Percentiles rank a stretch among this genome's conserved stretches.
Conservation (phyloP, 805 yeast genomes). For the Zygosaccharomyces bailii region DNA sequence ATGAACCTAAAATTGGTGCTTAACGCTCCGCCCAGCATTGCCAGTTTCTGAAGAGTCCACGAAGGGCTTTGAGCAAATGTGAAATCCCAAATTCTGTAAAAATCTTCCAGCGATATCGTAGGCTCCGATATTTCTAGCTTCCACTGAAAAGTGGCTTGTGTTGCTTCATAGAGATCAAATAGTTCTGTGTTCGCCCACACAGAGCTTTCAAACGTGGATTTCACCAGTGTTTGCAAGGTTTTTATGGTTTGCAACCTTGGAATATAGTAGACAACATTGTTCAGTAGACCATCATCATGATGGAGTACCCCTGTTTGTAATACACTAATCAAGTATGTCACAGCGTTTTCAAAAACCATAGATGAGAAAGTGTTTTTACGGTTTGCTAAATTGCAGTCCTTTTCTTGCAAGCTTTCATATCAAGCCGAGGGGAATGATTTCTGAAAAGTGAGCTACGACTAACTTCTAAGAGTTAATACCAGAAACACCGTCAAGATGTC, state of each 20-base stretch:
- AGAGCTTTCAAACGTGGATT: conserved; percentile 17
- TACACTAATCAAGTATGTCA: conserved; percentile 10
- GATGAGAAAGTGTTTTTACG: background rate
- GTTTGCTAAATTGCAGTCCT: background rate
- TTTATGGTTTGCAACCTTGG: conserved; percentile 21
- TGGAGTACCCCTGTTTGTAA: conserved; percentile 4
- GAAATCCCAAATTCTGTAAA: conserved; percentile 26
- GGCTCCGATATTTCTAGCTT: conserved; percentile 36
- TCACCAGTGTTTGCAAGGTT: conserved; percentile 16
- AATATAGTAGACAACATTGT: conserved; percentile 29
- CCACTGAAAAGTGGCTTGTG: conserved; percentile 27
- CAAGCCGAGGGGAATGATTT: background rate
- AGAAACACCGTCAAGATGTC: conserved; percentile 14
- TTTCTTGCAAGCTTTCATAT: background rate
- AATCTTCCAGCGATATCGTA: conserved; percentile 18
- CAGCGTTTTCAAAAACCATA: conserved; percentile 11
- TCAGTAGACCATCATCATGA: conserved; percentile 14
- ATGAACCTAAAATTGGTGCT: conserved; percentile 19
- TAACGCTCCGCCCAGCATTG: conserved; percentile 28
- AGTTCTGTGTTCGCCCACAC: conserved; percentile 13
- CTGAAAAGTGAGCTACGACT: background rate
- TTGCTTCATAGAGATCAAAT: conserved; percentile 17
- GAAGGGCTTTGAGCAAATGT: conserved; percentile 14
- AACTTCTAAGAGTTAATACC: background rate
- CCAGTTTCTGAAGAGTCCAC: conserved; percentile 25